Evolutionary conservation across 2,329 filamentous ascomycete genomes (phyloP).

Genomic region (Sclerotiophoma versabilis): DNA sequence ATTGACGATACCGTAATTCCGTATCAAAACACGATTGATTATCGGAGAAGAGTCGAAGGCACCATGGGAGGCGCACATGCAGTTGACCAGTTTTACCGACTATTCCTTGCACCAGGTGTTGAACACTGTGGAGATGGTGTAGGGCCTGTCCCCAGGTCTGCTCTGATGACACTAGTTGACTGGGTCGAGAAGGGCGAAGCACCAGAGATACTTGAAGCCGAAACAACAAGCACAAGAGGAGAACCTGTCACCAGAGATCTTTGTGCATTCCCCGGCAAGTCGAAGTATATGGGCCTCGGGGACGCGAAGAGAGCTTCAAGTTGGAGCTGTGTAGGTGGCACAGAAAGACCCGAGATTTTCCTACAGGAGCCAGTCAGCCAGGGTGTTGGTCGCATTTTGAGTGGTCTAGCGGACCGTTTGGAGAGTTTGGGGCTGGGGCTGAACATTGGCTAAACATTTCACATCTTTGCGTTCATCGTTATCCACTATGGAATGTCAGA

Average conservation of each 20-base stretch:
- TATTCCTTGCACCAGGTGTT: conserved; percentile 43
- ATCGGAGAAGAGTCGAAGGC: conserved; percentile 32
- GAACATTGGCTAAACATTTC: conserved; percentile 20
- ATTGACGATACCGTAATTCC: conserved; percentile 35
- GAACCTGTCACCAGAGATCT: conserved; percentile 30
- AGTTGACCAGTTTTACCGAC: conserved; percentile 39
- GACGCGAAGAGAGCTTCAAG: conserved; percentile 28
- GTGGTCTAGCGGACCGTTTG: conserved; percentile 27
- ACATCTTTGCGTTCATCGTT: neutral
- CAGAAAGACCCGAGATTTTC: conserved; percentile 16
- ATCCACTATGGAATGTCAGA: neutral
- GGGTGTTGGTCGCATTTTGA: conserved; percentile 26
- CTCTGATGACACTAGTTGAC: conserved; percentile 29
- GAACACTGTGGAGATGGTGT: conserved; percentile 31
- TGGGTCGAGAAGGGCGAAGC: conserved; percentile 41
- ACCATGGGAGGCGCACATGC: conserved; percentile 33
- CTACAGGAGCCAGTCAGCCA: conserved; percentile 10
- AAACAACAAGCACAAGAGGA: conserved; percentile 20
- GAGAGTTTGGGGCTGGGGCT: conserved; percentile 28
- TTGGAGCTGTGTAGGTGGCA: conserved; percentile 35
- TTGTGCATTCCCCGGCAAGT: conserved; percentile 29
- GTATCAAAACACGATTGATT: conserved; percentile 33
- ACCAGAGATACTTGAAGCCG: conserved; percentile 34
- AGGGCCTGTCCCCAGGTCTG: conserved; percentile 27
- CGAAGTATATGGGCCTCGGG: conserved; percentile 25